Conservation (phyloP, 495 filamentous ascomycete genomes). For the Haplographium delicatum region DNA sequence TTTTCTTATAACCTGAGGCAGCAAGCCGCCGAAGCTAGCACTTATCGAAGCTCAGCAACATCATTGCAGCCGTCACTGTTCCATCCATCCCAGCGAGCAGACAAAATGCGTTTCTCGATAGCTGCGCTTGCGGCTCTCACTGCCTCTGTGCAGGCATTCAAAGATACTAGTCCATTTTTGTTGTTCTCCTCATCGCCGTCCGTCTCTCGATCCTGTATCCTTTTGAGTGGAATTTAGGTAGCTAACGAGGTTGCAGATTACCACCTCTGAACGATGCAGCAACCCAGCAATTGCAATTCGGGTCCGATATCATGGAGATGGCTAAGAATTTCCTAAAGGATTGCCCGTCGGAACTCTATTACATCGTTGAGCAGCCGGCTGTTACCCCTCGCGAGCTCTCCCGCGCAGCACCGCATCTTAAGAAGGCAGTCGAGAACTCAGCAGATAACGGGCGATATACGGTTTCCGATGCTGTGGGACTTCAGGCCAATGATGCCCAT, state of each 20-base stretch:
- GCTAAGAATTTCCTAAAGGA: slow-evolving; percentile 45
- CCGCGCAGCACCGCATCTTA: slow-evolving; percentile 56
- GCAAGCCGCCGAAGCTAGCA: too few relatives aligned
- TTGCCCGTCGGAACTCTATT: slow-evolving; percentile 75
- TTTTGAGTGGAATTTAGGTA: background rate
- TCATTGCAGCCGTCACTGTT: too few relatives aligned
- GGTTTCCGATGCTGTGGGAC: slow-evolving; percentile 59
- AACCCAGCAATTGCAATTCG: slow-evolving; percentile 40
- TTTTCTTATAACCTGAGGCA: too few relatives aligned
- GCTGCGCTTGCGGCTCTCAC: slow-evolving; percentile 56
- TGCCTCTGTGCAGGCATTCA: slow-evolving; percentile 62
- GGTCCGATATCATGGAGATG: slow-evolving; percentile 31
- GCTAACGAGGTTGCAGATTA: slow-evolving; percentile 1
- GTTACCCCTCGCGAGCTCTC: slow-evolving; percentile 55
- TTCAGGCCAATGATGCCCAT: slow-evolving; percentile 36
- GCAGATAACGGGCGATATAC: background rate
- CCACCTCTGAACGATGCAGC: slow-evolving; percentile 6
- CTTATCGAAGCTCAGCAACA: too few relatives aligned
- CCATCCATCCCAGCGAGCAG: slow-evolving; percentile 12
- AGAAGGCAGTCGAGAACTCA: slow-evolving; percentile 5
- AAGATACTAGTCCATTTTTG: slow-evolving; percentile 82
- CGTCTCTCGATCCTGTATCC: slow-evolving; percentile 30
- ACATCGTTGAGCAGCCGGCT: slow-evolving; percentile 76
- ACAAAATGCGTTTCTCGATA: slow-evolving; percentile 56
- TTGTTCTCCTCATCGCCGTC: slow-evolving; percentile 77